Evolutionary conservation across 345 rosid genomes (phyloP).

Genomic region (Syzygium jambos): DNA sequence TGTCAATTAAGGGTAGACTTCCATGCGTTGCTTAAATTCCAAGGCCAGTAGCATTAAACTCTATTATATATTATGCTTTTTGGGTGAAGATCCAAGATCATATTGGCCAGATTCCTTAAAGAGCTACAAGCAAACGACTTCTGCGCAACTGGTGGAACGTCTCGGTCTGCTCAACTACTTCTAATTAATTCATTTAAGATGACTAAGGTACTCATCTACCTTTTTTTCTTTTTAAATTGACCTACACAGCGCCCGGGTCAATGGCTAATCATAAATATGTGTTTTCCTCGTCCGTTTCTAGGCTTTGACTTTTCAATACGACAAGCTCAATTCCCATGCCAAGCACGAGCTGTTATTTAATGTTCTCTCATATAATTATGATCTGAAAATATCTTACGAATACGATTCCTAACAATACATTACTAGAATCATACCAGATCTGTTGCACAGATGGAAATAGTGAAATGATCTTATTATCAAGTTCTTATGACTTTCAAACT

Average conservation of each 20-base stretch:
- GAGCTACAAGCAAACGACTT: background rate
- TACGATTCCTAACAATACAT: background rate
- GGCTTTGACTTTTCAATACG: background rate
- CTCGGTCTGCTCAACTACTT: background rate
- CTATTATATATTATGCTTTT: background rate
- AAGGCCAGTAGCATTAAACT: background rate
- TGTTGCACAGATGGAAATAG: background rate
- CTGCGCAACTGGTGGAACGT: background rate
- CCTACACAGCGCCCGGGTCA: background rate
- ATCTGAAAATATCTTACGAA: background rate
- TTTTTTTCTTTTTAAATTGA: background rate
- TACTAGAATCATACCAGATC: background rate
- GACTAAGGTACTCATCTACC: background rate
- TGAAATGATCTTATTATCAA: background rate
- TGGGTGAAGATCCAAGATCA: background rate
- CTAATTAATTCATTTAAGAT: background rate
- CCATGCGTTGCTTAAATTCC: background rate
- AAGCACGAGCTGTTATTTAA: background rate
- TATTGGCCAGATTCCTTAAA: background rate
- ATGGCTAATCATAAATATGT: background rate
- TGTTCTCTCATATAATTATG: background rate
- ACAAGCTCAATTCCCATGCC: background rate
- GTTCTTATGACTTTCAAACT: background rate
- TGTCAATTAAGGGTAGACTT: background rate
- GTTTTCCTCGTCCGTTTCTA: background rate